Conservation (phyloP, 1,284 basidiomycete genomes). For the Apiotrichum gamsii region DNA sequence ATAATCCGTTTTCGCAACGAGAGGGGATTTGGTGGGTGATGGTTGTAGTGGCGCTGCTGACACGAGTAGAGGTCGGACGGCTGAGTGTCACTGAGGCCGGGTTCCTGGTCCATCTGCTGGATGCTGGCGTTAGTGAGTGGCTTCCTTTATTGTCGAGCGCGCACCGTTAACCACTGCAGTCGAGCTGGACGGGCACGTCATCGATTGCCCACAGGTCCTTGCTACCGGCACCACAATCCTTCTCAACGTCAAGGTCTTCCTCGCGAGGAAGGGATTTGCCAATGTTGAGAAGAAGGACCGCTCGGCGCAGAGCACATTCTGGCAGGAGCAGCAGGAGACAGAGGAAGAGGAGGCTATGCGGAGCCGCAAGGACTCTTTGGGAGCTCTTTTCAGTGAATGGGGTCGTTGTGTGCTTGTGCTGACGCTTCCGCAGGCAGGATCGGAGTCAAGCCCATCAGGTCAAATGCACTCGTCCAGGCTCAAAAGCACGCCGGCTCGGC, state of each 20-base stretch:
- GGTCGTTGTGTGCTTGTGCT: constrained; percentile 1
- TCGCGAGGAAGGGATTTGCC: constrained; percentile 40
- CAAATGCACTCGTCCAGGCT: constrained; percentile 39
- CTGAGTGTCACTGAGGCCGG: constrained; percentile 42
- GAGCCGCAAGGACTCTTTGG: constrained; percentile 43
- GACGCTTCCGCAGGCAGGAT: constrained; percentile 44
- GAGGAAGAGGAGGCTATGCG: constrained; percentile 44
- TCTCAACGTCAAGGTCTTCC: constrained; percentile 43
- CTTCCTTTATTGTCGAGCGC: too few species aligned
- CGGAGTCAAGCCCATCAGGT: constrained; percentile 40
- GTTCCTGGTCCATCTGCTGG: constrained; percentile 44
- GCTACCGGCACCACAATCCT: constrained; percentile 43
- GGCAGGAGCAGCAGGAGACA: constrained; percentile 47
- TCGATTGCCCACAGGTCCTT: constrained; percentile 40
- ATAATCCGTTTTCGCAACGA: constrained; percentile 46
- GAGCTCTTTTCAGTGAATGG: constrained; percentile 38
- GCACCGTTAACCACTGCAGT: constrained; percentile 18
- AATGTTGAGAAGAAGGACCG: constrained; percentile 30
- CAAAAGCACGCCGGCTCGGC: constrained; percentile 39
- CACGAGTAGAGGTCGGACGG: constrained; percentile 31
- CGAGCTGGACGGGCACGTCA: constrained; percentile 40
- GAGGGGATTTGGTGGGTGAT: constrained; percentile 37
- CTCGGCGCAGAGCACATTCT: constrained; percentile 31
- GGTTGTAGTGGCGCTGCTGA: neutral
- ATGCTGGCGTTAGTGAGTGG: constrained; percentile 40